These are phyloP conservation scores for Aspergillus eucalypticola DNA, from an alignment of 2,329 filamentous ascomycete species.

Conservation along the genomic window DNA sequence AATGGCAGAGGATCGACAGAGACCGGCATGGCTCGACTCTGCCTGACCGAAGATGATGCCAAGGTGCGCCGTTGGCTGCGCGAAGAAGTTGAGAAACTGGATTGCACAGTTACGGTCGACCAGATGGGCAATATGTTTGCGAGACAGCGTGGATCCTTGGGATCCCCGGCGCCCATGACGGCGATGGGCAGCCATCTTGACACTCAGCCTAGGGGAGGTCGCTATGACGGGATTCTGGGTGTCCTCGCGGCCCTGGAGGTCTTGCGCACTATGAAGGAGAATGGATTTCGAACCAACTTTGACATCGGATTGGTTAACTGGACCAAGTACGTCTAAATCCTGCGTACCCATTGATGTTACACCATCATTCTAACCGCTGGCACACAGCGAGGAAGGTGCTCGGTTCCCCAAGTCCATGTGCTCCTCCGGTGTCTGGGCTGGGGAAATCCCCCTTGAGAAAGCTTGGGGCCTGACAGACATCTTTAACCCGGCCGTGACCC, in stretches of 20 bases:
- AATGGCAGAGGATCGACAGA: constrained; percentile 23
- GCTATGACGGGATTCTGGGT: constrained; percentile 75
- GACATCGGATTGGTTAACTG: constrained; percentile 68
- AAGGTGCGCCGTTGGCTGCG: constrained; percentile 70
- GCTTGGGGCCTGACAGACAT: constrained; percentile 63
- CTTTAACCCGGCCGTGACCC: constrained; percentile 55
- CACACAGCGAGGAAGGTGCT: constrained; percentile 69
- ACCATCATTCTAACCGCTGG: neutral
- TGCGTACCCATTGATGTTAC: neutral
- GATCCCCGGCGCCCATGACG: constrained; percentile 30
- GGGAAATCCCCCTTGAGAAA: constrained; percentile 58
- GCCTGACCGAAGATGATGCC: constrained; percentile 68
- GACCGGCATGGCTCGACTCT: constrained; percentile 68
- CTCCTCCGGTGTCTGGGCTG: constrained; percentile 73
- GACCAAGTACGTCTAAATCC: constrained; percentile 45
- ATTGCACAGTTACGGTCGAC: constrained; percentile 66
- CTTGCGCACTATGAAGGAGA: constrained; percentile 65
- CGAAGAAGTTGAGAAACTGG: constrained; percentile 57
- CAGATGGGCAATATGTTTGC: constrained; percentile 53
- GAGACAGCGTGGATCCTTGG: constrained; percentile 19
- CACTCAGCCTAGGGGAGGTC: constrained; percentile 33
- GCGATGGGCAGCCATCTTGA: constrained; percentile 50
- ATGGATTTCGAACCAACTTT: constrained; percentile 63
- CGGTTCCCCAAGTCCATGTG: constrained; percentile 74
- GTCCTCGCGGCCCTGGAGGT: constrained; percentile 70